Evolutionary conservation across 768 basidiomycete genomes (phyloP), one percentile per base, ranked within the genome.

Genomic region (Asterophora lycoperdoides): DNA sequence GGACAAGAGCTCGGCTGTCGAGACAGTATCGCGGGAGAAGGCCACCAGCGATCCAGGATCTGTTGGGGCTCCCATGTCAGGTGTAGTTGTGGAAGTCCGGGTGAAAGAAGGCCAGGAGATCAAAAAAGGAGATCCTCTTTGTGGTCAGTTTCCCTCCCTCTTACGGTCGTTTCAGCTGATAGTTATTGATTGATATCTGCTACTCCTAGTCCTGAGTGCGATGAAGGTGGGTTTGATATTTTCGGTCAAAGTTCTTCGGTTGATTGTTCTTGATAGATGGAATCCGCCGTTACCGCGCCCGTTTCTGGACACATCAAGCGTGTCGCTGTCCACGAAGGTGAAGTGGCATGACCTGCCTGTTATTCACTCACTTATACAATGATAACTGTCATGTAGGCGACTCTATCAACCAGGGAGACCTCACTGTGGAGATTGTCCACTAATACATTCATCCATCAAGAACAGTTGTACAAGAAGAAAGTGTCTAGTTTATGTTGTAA

Each of bases 51-150:
- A 94, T 64, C 94, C 95, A 51, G 95, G 96, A 56, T 93, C 90
- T n/a, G 87, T 98, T 54, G 96, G 94, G 46, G 92, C 93, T 42
- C 91, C 93, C 3, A 95, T 96, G 93, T 92, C 91, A 49, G 96
- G 94, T 67, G 95, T 98, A 42, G 93, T 98, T 46, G 89, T 99
- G 14, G 96, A 99, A 67, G 93, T 99, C 41, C 79, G 95, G 61
- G 94, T 97, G 52, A 95, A 96, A 72, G 96, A 98, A 68, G 93
- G 93, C 18, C 87, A 94, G 50, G 92, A 95, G 63, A 93, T 99
- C 68, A 94, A 87, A 83, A 95, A 93, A 71, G 96, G 96, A 43
- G 96, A 99, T 72, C 93, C 95, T 49, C 73, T 97, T 55, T 89
- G 89, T 68, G 84, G 87, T 89, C 67, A 70, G 85, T 80, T 36